Evolutionary conservation across 1,284 basidiomycete species (phyloP), one percentile per base, ranked within the genome.

Genomic region (Leccinum subrobustum): DNA sequence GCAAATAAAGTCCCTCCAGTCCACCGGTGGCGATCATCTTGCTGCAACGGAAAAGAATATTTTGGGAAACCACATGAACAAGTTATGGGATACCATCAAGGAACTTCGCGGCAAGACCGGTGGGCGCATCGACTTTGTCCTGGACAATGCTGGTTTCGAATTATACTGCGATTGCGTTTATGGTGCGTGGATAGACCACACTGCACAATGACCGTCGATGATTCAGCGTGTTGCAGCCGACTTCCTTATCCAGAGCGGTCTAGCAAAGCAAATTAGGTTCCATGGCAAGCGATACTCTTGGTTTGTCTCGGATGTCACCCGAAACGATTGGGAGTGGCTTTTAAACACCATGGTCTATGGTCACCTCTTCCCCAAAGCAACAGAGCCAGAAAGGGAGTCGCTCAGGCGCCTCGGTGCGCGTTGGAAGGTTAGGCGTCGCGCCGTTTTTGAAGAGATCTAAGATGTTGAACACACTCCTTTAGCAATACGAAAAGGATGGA

Each of bases 231-330:
- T 25, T 57, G 4, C 58, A 91, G 89, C 91, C 72, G 92, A 94
- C 76, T 95, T 92, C 78, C 85, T 98, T 64, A 84, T 98, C 64
- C 95, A 98, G 76, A 90, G 87, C 63, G 96, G 95, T 3, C 86
- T 96, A 52, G 95, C 93, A 47, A 88, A 78, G 57, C 81, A 95
- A 77, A 83, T 98, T 64, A 87, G 87, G 67, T 98, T 99, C 87
- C 96, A 96, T 73, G 93, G 94, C 57, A 96, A 95, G 75, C 85
- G 91, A 8, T 92, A 89, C 67, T 84, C 92, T 7, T 95, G 94
- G 94, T 96, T 96, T 75, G 94, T 96, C 55, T 95, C 92, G n/a
- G 96, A 98, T 73, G 96, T 98, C 27, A 98, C 96, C 47, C 90
- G 85, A 75, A 93, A 95, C 76, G 96, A 98, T 73, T 98, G 95